Evolutionary conservation across 2,329 filamentous ascomycete genomes (phyloP).

Genomic region (Ophiostoma sp.): DNA sequence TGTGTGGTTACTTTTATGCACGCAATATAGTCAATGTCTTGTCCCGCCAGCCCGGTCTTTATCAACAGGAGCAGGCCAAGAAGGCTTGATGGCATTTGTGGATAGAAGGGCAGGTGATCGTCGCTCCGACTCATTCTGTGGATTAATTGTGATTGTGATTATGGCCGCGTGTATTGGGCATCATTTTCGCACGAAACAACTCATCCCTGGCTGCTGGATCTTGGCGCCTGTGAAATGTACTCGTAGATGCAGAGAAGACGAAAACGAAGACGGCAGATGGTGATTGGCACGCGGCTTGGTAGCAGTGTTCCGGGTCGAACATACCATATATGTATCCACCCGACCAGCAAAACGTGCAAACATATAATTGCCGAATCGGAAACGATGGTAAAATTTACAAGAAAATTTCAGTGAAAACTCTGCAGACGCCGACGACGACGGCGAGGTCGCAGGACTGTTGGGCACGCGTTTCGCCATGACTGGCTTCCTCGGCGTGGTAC

Average conservation of each 20-base stretch:
- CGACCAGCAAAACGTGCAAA: neutral
- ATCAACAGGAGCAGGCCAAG: neutral
- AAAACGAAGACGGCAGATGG: conserved; percentile 1
- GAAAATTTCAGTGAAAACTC: neutral
- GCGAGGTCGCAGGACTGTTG: neutral
- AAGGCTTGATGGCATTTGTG: neutral
- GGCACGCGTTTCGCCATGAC: neutral
- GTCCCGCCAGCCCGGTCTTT: conserved; percentile 4
- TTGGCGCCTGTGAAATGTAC: conserved; percentile 11
- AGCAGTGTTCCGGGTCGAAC: neutral
- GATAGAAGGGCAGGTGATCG: neutral
- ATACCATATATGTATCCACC: neutral
- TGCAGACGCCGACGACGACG: neutral
- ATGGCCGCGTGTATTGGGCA: conserved; percentile 6
- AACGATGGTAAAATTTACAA: neutral
- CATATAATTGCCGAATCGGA: neutral
- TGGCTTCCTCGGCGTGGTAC: conserved; percentile 19
- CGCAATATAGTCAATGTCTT: neutral
- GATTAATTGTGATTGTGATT: neutral
- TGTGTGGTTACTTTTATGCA: neutral
- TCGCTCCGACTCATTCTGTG: neutral
- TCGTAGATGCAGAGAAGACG: neutral
- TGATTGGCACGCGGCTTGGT: conserved; percentile 1
- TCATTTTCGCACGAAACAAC: conserved; percentile 3
- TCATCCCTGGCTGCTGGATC: neutral